phyloP scores from a whole-genome alignment of 2,329 filamentous ascomycete genomes.

The Torrubiellomyces zombiae region DNA sequence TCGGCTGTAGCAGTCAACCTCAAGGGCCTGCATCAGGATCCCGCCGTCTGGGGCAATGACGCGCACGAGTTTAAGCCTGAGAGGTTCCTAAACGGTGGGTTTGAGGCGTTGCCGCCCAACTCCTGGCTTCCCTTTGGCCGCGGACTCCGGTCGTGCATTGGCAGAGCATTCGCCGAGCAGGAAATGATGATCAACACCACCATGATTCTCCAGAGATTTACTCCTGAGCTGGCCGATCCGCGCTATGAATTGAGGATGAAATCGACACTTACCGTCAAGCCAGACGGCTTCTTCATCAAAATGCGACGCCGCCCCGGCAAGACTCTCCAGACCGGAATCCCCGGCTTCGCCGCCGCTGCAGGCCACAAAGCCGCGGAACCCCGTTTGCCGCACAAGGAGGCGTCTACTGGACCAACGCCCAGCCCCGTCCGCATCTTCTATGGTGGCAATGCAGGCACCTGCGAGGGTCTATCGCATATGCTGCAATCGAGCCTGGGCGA shows the following conservation, averaged over 20 bases:
- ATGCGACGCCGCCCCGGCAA: too few relatives aligned
- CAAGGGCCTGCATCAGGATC: slow-evolving; percentile 41
- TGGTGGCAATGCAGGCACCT: slow-evolving; percentile 61
- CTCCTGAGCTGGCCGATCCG: slow-evolving; percentile 45
- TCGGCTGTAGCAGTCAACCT: slow-evolving; percentile 34
- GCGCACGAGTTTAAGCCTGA: slow-evolving; percentile 52
- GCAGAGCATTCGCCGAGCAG: slow-evolving; percentile 59
- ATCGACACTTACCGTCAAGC: slow-evolving; percentile 44
- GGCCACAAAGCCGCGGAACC: too few relatives aligned
- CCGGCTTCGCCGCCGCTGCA: too few relatives aligned
- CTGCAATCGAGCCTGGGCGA: slow-evolving; percentile 40
- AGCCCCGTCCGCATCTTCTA: too few relatives aligned
- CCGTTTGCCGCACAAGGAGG: too few relatives aligned
- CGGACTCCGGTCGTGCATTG: slow-evolving; percentile 54
- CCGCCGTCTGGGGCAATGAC: slow-evolving; percentile 46
- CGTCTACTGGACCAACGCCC: too few relatives aligned
- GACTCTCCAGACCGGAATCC: too few relatives aligned
- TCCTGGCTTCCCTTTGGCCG: slow-evolving; percentile 64
- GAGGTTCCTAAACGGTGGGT: slow-evolving; percentile 53
- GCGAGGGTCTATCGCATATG: slow-evolving; percentile 49
- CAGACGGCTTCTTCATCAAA: slow-evolving; percentile 47
- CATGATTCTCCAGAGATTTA: slow-evolving; percentile 54
- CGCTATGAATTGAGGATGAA: slow-evolving; percentile 39
- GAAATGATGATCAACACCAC: slow-evolving; percentile 47
- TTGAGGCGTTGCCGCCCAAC: slow-evolving; percentile 40